Evolutionary conservation across 106 monocot genomes (phyloP), one percentile per base, ranked within the genome.

Genomic region (Cymbidium sinense): DNA sequence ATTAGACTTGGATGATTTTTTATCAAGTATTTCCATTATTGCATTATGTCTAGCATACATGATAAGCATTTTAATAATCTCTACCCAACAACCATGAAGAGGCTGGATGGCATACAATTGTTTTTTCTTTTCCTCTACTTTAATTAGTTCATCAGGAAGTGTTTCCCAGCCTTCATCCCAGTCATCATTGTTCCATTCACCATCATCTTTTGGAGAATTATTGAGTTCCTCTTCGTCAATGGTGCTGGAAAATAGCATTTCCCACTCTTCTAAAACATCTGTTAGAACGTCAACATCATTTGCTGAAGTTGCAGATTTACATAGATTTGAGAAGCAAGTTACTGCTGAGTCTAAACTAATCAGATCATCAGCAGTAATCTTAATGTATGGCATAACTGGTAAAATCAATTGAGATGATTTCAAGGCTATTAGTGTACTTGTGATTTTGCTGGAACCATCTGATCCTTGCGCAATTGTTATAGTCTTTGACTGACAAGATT

Each of bases 141-240:
- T 88, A 7, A 30, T 39, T 1, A 81, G 55, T n/a, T 92, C 93
- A 21, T 96, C 93, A 4, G 86, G 85, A 73, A 92, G 79, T 36
- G 70, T 79, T 83, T 96, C 98, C 98, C 98, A 98, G 20, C 92
- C 98, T 50, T 90, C 94, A 80, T 87, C 90, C 98, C 98, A 98
- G 28, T 87, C 92, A 72, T 94, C 91, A 81, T 79, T 76, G 75
- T 79, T 85, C 94, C 91, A 96, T 67, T 88, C 82, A 75, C 67
- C 79, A 25, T 55, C 34, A 73, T 93, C 86, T 78, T 90, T 86
- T 12, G 75, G 70, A 7, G 81, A 72, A 72, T 78, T 84, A 12
- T 44, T 21, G 5, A 33, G 19, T 30, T 77, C 41, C 20, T 75
- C 74, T 35, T 84, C 81, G 10, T 85, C 81, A 13, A 7, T 37